Conservation (phyloP, 768 basidiomycete species). For the Serendipita sp. region DNA sequence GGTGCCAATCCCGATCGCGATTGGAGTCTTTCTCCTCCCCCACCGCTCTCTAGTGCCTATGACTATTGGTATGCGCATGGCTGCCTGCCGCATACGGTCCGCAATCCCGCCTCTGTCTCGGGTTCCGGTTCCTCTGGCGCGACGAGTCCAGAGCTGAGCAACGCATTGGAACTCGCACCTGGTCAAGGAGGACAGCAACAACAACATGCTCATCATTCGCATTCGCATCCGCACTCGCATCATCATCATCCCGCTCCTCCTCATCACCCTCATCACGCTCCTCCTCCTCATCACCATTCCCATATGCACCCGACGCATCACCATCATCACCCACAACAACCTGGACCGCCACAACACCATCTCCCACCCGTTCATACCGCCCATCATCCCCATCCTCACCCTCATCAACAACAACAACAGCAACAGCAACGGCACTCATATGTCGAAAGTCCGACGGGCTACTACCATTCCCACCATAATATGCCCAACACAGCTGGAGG, state of each 20-base stretch:
- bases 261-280: neutral
- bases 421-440: neutral
- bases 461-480: neutral
- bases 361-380: too few species aligned
- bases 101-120: constrained; percentile 2
- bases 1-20: neutral
- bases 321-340: neutral
- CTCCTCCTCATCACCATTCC: neutral
- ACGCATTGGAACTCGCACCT: neutral
- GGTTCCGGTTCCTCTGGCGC: constrained; percentile 4
- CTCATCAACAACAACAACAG: neutral
- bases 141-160: neutral
- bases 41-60: constrained; percentile 1
- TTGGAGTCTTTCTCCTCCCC: neutral
- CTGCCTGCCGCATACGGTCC: constrained; percentile 5
- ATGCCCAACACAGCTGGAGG: neutral
- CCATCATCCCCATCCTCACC: neutral
- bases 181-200: neutral
- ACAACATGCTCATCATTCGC: neutral
- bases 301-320: neutral
- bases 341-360: neutral
- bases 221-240: neutral
- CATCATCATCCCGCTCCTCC: neutral
- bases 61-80: constrained; percentile 7
- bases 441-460: neutral